phyloP scores from a whole-genome alignment of 208 protist species.

The Herpetomonas samuelpessoai region DNA sequence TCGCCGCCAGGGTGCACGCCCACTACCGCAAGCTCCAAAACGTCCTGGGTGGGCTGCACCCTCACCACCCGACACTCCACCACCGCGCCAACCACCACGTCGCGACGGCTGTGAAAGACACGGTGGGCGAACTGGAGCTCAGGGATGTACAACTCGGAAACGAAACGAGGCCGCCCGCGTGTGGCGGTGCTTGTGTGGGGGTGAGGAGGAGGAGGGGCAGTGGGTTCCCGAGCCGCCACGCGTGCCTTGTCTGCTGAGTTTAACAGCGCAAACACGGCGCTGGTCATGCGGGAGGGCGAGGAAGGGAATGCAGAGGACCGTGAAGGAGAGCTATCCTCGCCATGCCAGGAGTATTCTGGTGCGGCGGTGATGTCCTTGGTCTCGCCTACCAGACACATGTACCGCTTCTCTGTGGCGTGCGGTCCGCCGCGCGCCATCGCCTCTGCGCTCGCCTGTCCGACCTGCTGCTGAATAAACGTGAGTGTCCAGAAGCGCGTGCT shows the following conservation, averaged over 20 bases:
- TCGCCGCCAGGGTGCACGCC: slow-evolving; percentile 49
- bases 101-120: slow-evolving; percentile 46
- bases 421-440: slow-evolving; percentile 18
- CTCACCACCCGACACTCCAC: slow-evolving; percentile 60
- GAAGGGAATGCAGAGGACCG: slow-evolving; percentile 9
- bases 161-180: slow-evolving; percentile 29
- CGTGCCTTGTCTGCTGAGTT: slow-evolving; percentile 1
- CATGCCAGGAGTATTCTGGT: slow-evolving; percentile 45
- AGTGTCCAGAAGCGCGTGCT: slow-evolving; percentile 81
- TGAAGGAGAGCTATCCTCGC: not conserved
- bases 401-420: slow-evolving; percentile 20
- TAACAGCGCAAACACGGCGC: not conserved
- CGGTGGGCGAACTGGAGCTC: slow-evolving; percentile 78
- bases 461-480: slow-evolving; percentile 37
- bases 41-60: slow-evolving; percentile 64
- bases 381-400: slow-evolving; percentile 72
- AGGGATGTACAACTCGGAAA: slow-evolving; percentile 82
- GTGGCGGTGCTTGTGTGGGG: no score
- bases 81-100: slow-evolving; percentile 69
- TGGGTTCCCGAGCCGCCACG: not conserved
- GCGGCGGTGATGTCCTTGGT: slow-evolving; percentile 61
- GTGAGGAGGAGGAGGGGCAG: slow-evolving; percentile 2
- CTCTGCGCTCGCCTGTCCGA: not conserved
- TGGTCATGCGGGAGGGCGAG: not conserved
- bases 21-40: slow-evolving; percentile 55